These are phyloP conservation scores for Tothia fuscella DNA, from an alignment of 2,329 filamentous ascomycete genomes.

Conservation along the genomic window DNA sequence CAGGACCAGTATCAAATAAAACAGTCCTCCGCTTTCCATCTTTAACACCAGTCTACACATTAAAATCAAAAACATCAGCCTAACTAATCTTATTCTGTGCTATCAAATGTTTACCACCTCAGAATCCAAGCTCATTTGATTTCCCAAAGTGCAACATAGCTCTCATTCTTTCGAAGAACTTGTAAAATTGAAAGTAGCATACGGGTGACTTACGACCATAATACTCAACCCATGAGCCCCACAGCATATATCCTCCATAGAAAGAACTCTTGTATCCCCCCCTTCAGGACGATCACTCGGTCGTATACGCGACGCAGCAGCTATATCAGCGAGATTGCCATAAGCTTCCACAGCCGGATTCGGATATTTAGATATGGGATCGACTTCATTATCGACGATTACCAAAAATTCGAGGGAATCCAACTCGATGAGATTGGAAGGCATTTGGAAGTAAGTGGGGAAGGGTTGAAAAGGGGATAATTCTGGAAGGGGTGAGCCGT, in stretches of 20 bases:
- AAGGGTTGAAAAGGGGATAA: too few species aligned
- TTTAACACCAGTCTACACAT: constrained; percentile 37
- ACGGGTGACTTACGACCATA: constrained; percentile 30
- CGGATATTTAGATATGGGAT: constrained; percentile 37
- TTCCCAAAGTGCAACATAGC: too few species aligned
- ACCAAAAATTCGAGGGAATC: constrained; percentile 37
- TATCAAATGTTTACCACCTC: not conserved
- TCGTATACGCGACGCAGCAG: constrained; percentile 23
- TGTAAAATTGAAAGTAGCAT: not conserved
- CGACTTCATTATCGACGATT: constrained; percentile 44
- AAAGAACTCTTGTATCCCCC: constrained; percentile 36
- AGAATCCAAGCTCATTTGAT: too few species aligned
- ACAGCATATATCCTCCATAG: constrained; percentile 42
- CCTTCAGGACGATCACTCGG: constrained; percentile 23
- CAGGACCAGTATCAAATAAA: constrained; percentile 43
- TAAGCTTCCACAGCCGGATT: constrained; percentile 31
- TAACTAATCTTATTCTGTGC: not conserved
- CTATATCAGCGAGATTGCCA: constrained; percentile 33
- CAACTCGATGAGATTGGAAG: too few species aligned
- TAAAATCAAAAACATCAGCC: not conserved
- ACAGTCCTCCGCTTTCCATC: constrained; percentile 33
- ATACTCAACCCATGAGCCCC: constrained; percentile 43
- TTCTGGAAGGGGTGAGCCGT: too few species aligned
- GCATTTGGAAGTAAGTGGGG: too few species aligned
- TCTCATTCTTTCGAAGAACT: too few species aligned